Percentiles rank a stretch among this genome's conserved stretches.
These are phyloP conservation scores for Pyrrhoderma noxium DNA, from an alignment of 1,284 basidiomycete genomes.

Conservation along the genomic window DNA sequence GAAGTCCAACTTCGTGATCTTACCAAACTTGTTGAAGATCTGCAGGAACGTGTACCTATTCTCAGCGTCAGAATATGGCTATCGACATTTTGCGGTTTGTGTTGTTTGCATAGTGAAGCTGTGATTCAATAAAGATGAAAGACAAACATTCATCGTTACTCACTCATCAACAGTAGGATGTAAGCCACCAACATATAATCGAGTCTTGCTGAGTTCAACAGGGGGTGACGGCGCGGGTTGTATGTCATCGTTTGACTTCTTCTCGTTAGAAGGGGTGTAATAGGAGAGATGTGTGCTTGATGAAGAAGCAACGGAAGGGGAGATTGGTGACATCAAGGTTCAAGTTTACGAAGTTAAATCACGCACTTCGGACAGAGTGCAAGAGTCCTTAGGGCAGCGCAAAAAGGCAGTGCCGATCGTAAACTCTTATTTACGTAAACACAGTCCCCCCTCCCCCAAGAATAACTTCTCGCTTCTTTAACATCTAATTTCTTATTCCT, in stretches of 20 bases:
- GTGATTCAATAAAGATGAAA: neutral
- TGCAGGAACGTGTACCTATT: constrained; percentile 79
- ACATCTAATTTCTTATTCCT: too few species aligned
- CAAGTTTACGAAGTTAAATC: too few species aligned
- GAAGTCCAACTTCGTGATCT: constrained; percentile 87
- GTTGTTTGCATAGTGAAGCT: constrained; percentile 5
- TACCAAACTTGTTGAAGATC: constrained; percentile 86
- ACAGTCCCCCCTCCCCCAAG: too few species aligned
- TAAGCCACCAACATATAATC: constrained; percentile 90
- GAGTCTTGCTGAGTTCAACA: constrained; percentile 41
- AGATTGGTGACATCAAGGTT: too few species aligned
- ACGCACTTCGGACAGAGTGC: too few species aligned
- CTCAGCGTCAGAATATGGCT: constrained; percentile 5
- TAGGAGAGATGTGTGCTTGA: constrained; percentile 9
- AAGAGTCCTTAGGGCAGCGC: too few species aligned
- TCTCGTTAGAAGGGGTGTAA: neutral
- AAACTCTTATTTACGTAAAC: too few species aligned
- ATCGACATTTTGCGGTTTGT: neutral
- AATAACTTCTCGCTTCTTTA: too few species aligned
- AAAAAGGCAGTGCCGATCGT: too few species aligned
- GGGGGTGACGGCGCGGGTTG: too few species aligned
- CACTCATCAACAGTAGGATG: constrained; percentile 86
- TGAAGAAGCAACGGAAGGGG: constrained; percentile 2
- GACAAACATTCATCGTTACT: constrained; percentile 26
- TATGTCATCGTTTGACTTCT: neutral